Base-by-base conservation (phyloP, 1,139 yeast genomes). In the Suhomyces bribrorum region DNA sequence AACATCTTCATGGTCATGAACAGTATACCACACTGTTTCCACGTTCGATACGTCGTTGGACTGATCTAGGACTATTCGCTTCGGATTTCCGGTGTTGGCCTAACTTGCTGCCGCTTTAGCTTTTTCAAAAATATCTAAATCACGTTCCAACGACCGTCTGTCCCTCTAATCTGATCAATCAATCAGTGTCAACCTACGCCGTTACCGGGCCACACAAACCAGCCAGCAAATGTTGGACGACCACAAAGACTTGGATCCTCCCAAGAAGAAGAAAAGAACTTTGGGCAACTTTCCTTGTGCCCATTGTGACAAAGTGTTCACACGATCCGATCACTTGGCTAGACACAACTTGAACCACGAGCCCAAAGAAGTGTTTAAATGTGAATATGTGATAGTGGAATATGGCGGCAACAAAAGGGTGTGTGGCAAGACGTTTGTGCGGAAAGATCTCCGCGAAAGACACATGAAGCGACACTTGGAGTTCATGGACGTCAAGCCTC, bases 321-420 rank as follows among this genome's bases (percentile, higher is more conserved):
- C 69, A 22, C 50, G 77, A 17, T 59, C 70, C 1, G 77, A 71
- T 47, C 77, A 71, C 48, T 49, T 71, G 14, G 61, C 72, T 2
- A 48, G 77, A 24, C 77, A 71, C 44, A 60, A 66, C 44, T 57
- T 70, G 39, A 71, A 71, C 46, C 77, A 71, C 44, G 66, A 64
- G 31, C 69, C 72, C 5, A 59, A 59, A 36, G 57, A 59, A 34
- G 61, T 60, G 18, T 59, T 48, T 46, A 57, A 56, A 25, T 71
- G 77, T 51, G 63, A 61, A 25, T 64, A 54, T 40, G 47, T 58
- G 7, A 46, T 61, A 7, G 50, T 39, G 34, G 64, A 59, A 26
- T 52, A 51, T 24, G 61, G 40, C 18, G 60, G 61, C 5, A 36
- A 30, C 29, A 41, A 40, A 13, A 46, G 56, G 5, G 37, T 46